A percentile compares a stretch with the other conserved stretches of the same genome.
Conservation (phyloP, 352 stramenopile genomes). For the Pseudoperonospora humuli region DNA sequence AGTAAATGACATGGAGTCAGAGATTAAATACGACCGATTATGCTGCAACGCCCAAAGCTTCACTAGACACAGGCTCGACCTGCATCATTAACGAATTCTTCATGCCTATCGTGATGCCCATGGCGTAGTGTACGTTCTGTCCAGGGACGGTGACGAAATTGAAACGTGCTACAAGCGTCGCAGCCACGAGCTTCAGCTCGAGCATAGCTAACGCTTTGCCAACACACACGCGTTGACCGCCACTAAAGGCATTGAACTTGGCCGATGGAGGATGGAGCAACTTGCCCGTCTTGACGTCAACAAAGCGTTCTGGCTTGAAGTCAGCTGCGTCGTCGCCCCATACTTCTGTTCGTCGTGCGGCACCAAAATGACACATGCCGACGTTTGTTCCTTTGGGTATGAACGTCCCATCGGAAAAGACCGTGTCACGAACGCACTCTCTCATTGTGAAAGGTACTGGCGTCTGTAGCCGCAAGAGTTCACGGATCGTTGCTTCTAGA, state of each 20-base stretch:
- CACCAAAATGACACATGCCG: slow-evolving; percentile 40
- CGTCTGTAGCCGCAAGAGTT: slow-evolving; percentile 60
- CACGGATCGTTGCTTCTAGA: slow-evolving; percentile 49
- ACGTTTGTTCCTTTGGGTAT: slow-evolving; percentile 41
- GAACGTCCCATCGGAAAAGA: slow-evolving; percentile 61
- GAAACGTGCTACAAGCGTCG: slow-evolving; percentile 41
- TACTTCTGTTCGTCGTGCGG: slow-evolving; percentile 37
- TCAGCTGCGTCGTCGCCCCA: slow-evolving; percentile 52
- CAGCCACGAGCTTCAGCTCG: slow-evolving; percentile 61
- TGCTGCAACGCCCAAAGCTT: not conserved
- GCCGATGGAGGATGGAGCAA: slow-evolving; percentile 35
- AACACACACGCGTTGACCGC: slow-evolving; percentile 55
- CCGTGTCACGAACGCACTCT: slow-evolving; percentile 35
- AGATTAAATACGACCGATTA: not conserved
- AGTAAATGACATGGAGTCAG: no score
- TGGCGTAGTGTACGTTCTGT: slow-evolving; percentile 24
- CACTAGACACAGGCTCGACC: slow-evolving; percentile 8
- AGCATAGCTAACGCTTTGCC: slow-evolving; percentile 56
- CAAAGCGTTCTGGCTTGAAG: slow-evolving; percentile 32
- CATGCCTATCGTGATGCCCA: slow-evolving; percentile 41
- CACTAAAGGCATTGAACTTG: slow-evolving; percentile 67
- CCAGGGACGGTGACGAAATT: slow-evolving; percentile 26
- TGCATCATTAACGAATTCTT: slow-evolving; percentile 23
- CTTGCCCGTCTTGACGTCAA: slow-evolving; percentile 32
- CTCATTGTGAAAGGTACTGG: slow-evolving; percentile 26